phyloP scores from a whole-genome alignment of 495 filamentous ascomycete species.

The Penicillium mononematosum region DNA sequence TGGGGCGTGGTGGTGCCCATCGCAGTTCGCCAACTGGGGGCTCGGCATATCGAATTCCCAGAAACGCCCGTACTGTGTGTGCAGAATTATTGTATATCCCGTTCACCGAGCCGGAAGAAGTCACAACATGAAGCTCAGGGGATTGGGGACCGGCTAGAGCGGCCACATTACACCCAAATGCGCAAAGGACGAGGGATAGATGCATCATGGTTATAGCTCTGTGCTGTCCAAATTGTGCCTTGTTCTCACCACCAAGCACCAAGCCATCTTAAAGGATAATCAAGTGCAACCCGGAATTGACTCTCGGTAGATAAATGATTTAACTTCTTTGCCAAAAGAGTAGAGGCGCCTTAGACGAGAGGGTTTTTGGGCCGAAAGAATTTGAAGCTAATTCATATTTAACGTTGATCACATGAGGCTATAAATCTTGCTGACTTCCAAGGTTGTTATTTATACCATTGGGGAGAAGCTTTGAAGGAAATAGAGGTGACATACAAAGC shows the following conservation, averaged over 20 bases:
- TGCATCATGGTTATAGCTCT: neutral
- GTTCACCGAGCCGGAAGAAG: constrained; percentile 31
- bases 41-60: constrained; percentile 39
- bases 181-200: neutral
- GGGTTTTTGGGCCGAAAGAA: neutral
- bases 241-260: neutral
- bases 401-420: neutral
- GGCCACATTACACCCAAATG: neutral
- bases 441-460: too few species aligned
- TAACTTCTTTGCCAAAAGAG: neutral
- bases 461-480: too few species aligned
- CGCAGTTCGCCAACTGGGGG: constrained; percentile 22
- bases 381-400: neutral
- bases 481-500: neutral
- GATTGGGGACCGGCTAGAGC: neutral
- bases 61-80: constrained; percentile 32
- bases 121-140: constrained; percentile 8
- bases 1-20: constrained; percentile 21
- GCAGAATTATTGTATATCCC: constrained; percentile 37
- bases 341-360: neutral
- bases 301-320: constrained; percentile 4
- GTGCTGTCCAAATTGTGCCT: neutral
- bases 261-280: neutral
- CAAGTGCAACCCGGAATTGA: neutral
- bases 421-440: neutral